Percentiles rank a stretch among this genome's conserved stretches.
These are phyloP conservation scores for Areca catechu DNA, from an alignment of 176 grass and related monocot genomes.

Conservation along the genomic window DNA sequence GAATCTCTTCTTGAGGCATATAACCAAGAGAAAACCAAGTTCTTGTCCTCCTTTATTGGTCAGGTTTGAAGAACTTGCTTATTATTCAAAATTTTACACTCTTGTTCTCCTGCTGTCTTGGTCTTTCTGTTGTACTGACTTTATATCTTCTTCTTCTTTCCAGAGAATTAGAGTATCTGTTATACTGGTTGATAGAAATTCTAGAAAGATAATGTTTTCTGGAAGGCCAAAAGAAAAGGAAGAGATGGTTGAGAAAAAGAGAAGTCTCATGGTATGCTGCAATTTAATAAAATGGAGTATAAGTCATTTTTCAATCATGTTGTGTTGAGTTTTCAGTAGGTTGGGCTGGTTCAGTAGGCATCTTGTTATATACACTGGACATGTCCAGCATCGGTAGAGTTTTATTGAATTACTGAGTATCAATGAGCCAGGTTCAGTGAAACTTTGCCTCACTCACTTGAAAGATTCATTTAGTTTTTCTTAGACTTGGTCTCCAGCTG, in stretches of 20 bases:
- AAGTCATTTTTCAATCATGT: no score
- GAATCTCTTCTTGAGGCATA: conserved; percentile 66
- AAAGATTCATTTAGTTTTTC: no score
- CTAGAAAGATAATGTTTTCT: conserved; percentile 72
- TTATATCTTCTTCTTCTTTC: conserved; percentile 11
- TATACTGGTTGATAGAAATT: conserved; percentile 58
- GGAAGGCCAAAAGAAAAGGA: conserved; percentile 66
- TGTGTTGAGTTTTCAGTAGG: no score
- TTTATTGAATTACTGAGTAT: no score
- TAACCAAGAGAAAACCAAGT: conserved; percentile 71
- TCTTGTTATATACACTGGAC: no score
- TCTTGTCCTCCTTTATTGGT: conserved; percentile 93
- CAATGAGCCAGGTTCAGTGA: no score
- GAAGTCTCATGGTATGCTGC: conserved; percentile 69
- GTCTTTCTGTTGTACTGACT: conserved; percentile 5
- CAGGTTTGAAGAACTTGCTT: conserved; percentile 52
- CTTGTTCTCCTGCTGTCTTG: no score
- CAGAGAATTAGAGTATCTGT: conserved; percentile 75
- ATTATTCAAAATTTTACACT: not conserved
- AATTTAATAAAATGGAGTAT: no score
- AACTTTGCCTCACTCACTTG: no score
- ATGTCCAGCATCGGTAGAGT: no score
- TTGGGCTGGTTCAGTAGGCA: no score
- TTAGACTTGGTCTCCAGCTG: no score
- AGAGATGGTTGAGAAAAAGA: conserved; percentile 79